Percentiles rank a stretch among this genome's conserved stretches.
These are phyloP conservation scores for Arthrinium puccinioides DNA, from an alignment of 2,329 filamentous ascomycete species.

Conservation along the genomic window DNA sequence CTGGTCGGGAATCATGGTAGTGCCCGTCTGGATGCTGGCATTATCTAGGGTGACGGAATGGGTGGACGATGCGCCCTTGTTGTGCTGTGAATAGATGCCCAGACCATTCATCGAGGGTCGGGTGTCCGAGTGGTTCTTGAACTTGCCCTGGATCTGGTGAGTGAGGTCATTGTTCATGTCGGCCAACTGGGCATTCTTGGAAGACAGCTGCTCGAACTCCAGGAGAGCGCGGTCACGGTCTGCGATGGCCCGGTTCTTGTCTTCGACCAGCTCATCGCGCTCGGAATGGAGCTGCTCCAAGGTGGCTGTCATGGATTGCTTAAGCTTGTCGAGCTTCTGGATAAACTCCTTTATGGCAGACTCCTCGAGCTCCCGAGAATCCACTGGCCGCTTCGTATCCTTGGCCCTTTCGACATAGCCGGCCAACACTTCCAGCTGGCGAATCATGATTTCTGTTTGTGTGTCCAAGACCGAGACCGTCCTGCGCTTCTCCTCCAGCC, in stretches of 20 bases:
- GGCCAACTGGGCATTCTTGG: conserved; percentile 88
- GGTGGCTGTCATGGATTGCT: conserved; percentile 47
- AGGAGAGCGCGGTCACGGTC: conserved; percentile 90
- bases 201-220: conserved; percentile 91
- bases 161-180: conserved; percentile 95
- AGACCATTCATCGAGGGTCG: conserved; percentile 41
- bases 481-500: conserved; percentile 85
- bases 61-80: conserved; percentile 40
- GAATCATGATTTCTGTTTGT: conserved; percentile 90
- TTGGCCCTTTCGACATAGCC: conserved; percentile 85
- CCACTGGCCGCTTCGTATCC: conserved; percentile 70
- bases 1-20: conserved; percentile 54
- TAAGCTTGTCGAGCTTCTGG: conserved; percentile 59
- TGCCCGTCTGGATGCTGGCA: conserved; percentile 47
- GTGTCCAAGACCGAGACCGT: conserved; percentile 93
- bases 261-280: conserved; percentile 75
- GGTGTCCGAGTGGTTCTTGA: conserved; percentile 66
- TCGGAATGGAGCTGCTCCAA: conserved; percentile 60
- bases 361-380: conserved; percentile 77
- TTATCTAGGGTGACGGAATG: conserved; percentile 45
- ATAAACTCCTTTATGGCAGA: conserved; percentile 89
- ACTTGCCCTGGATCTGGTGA: conserved; percentile 86
- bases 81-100: conserved; percentile 46
- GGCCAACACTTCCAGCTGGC: conserved; percentile 81
- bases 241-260: conserved; percentile 73